phyloP scores from a whole-genome alignment of 345 rosid genomes.

The Moricandia arvensis region DNA sequence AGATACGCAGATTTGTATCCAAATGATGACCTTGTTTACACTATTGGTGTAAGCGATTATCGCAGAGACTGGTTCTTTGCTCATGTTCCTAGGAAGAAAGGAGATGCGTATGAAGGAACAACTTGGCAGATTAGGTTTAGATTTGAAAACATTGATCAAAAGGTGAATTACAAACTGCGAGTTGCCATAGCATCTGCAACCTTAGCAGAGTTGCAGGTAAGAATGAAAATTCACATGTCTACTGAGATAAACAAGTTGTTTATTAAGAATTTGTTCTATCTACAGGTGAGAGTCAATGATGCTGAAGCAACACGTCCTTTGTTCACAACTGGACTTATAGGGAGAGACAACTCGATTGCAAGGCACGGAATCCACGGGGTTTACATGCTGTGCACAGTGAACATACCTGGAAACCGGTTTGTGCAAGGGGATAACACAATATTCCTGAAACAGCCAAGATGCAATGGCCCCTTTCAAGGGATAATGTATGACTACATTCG shows the following conservation, averaged over 20 bases:
- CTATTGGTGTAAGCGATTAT: constrained; percentile 67
- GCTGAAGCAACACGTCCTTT: constrained; percentile 54
- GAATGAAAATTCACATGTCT: not conserved
- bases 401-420: constrained; percentile 53
- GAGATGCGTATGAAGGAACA: constrained; percentile 37
- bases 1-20: constrained; percentile 85
- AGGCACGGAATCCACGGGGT: constrained; percentile 90
- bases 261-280: not conserved
- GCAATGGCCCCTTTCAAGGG: constrained; percentile 64
- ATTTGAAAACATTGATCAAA: constrained; percentile 42
- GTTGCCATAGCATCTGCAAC: constrained; percentile 85
- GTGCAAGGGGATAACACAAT: constrained; percentile 70
- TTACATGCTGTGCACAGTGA: constrained; percentile 59
- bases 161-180: constrained; percentile 55
- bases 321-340: constrained; percentile 78
- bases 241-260: not conserved
- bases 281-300: constrained; percentile 73
- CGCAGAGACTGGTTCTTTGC: constrained; percentile 88
- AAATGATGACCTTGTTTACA: constrained; percentile 70
- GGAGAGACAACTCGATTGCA: constrained; percentile 88
- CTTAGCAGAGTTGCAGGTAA: constrained; percentile 81
- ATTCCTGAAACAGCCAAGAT: constrained; percentile 69
- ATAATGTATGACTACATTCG: constrained; percentile 87
- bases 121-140: constrained; percentile 71
- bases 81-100: constrained; percentile 59